Percentiles rank a stretch among this genome's conserved stretches.
Conservation (phyloP, 1,284 basidiomycete species). For the Naganishia liquefaciens region DNA sequence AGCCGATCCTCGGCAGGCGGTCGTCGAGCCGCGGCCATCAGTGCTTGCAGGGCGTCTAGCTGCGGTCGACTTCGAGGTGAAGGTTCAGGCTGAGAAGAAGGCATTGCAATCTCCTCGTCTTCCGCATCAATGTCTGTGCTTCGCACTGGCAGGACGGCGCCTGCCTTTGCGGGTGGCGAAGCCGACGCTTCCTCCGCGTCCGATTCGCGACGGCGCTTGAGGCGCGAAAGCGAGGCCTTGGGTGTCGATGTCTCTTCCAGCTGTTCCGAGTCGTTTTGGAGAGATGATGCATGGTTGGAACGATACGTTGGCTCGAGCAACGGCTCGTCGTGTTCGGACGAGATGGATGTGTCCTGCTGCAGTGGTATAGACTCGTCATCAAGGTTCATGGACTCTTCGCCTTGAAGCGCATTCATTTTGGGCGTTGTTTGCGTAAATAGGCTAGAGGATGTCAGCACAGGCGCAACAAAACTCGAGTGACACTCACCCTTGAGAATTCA, state of each 20-base stretch:
- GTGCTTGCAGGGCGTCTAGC: slow-evolving; percentile 6
- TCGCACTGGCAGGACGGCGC: neutral
- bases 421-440: slow-evolving; percentile 24
- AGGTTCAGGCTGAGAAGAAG: slow-evolving; percentile 23
- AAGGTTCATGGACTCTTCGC: slow-evolving; percentile 16
- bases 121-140: neutral
- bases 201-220: slow-evolving; percentile 14
- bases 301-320: slow-evolving; percentile 23
- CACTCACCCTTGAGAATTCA: slow-evolving; percentile 27
- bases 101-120: slow-evolving; percentile 18
- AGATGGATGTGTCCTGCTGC: neutral
- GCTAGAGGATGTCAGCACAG: slow-evolving; percentile 5
- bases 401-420: slow-evolving; percentile 17
- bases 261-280: slow-evolving; percentile 1
- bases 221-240: slow-evolving; percentile 8
- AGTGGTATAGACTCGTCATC: slow-evolving; percentile 25
- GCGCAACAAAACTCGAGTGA: neutral
- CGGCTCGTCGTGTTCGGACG: slow-evolving; percentile 3
- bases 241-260: slow-evolving; percentile 20
- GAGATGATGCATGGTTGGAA: slow-evolving; percentile 6
- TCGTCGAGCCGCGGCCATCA: slow-evolving; percentile 24
- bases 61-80: neutral
- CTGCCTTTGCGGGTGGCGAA: neutral
- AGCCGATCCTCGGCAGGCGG: neutral
- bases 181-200: slow-evolving; percentile 1